Evolutionary conservation across 306 rosid species (phyloP).

Genomic region (Luffa acutangula): DNA sequence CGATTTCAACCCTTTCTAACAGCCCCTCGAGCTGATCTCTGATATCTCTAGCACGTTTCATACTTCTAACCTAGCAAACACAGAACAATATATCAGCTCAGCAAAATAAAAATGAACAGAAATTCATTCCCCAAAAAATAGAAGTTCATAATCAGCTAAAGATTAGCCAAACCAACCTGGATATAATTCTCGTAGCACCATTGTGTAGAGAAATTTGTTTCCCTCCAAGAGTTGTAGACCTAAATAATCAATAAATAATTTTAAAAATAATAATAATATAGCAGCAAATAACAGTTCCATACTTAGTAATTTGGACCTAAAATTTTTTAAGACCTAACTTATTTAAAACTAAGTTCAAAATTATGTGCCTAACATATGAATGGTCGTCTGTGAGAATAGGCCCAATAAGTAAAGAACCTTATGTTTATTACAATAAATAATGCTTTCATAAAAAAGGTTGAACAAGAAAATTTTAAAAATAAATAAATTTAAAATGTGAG

Average conservation of each 20-base stretch:
- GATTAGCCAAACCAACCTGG: slow-evolving; percentile 52
- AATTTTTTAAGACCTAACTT: not conserved
- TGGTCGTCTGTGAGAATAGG: not conserved
- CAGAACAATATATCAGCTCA: not conserved
- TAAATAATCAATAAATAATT: slow-evolving; percentile 13
- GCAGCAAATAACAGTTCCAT: not conserved
- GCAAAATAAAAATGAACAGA: not conserved
- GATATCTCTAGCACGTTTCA: slow-evolving; percentile 92
- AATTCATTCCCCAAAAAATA: not conserved
- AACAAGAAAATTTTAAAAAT: not conserved
- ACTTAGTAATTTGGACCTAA: not conserved
- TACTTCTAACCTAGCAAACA: slow-evolving; percentile 67
- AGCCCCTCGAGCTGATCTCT: slow-evolving; percentile 95
- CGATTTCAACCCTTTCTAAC: slow-evolving; percentile 88
- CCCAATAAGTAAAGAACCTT: not conserved
- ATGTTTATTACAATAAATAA: not conserved
- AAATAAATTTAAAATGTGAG: not conserved
- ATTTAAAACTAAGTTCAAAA: not conserved
- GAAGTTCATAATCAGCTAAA: not conserved
- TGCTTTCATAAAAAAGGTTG: not conserved
- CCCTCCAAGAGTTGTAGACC: slow-evolving; percentile 96
- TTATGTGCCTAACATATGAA: not conserved
- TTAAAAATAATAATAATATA: not conserved
- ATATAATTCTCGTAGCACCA: slow-evolving; percentile 94
- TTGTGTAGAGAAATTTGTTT: slow-evolving; percentile 88